Evolutionary conservation across 306 rosid species (phyloP).

Genomic region (Acacia acuminata): DNA sequence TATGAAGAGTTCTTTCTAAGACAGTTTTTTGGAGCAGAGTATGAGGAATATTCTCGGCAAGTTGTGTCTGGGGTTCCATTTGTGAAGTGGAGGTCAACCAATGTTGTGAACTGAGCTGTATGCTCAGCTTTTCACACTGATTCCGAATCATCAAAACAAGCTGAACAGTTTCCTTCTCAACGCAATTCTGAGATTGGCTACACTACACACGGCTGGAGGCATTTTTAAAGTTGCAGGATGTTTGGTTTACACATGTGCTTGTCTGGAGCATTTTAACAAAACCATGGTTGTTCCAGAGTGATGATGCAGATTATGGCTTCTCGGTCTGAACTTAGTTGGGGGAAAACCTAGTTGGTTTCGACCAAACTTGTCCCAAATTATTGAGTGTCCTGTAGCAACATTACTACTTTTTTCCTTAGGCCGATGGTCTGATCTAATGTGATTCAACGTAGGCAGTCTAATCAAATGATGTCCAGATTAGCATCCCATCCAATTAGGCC

Average conservation of each 20-base stretch:
- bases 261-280: not conserved
- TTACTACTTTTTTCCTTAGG: not conserved
- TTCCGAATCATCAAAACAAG: not conserved
- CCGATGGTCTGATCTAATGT: not conserved
- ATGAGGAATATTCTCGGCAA: constrained; percentile 58
- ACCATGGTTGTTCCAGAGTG: not conserved
- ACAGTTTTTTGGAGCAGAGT: constrained; percentile 67
- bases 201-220: constrained; percentile 13
- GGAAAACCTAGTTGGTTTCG: not conserved
- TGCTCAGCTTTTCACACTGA: constrained; percentile 3
- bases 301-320: not conserved
- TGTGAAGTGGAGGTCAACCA: constrained; percentile 38
- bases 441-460: constrained; percentile 3
- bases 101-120: constrained; percentile 23
- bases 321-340: not conserved
- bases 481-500: constrained; percentile 17
- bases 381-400: not conserved
- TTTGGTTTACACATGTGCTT: constrained; percentile 5
- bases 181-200: not conserved
- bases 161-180: constrained; percentile 7
- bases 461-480: constrained; percentile 15
- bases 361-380: not conserved
- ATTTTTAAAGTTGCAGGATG: constrained; percentile 8
- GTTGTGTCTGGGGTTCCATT: constrained; percentile 89
- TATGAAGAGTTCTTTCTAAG: constrained; percentile 83